Evolutionary conservation across 345 rosid genomes (phyloP).

Genomic region (Eucalyptus virginea): DNA sequence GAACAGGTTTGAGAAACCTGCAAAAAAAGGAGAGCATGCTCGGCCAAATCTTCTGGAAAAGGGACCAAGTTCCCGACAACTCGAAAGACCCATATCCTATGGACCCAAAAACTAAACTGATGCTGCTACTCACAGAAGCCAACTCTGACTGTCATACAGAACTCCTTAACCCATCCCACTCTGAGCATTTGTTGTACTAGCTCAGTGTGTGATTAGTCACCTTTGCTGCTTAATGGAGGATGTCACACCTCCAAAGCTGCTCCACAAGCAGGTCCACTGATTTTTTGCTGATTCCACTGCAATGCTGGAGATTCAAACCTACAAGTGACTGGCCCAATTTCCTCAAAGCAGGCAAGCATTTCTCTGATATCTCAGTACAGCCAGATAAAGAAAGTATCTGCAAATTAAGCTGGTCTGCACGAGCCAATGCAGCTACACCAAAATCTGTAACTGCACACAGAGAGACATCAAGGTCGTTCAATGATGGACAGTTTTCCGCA

Average conservation of each 20-base stretch:
- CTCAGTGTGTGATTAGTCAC: not conserved
- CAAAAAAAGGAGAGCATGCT: conserved; percentile 26
- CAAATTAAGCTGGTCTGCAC: conserved; percentile 38
- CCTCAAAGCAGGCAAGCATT: conserved; percentile 38
- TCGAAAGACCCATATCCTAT: conserved; percentile 37
- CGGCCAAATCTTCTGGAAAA: conserved; percentile 52
- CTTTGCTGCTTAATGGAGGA: conserved; percentile 45
- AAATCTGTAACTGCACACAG: conserved; percentile 54
- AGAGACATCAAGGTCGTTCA: conserved; percentile 72
- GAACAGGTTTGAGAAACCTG: conserved; percentile 45
- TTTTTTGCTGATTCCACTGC: conserved; percentile 51
- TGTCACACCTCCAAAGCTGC: conserved; percentile 73
- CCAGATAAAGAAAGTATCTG: conserved; percentile 72
- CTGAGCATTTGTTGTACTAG: not conserved
- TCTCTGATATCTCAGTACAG: conserved; percentile 57
- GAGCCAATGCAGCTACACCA: conserved; percentile 50
- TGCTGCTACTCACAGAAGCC: not conserved
- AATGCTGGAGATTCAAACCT: conserved; percentile 75
- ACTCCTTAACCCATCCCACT: not conserved
- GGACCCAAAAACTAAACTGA: conserved; percentile 62
- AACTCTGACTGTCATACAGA: not conserved
- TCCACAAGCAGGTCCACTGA: conserved; percentile 48
- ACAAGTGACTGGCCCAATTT: conserved; percentile 51
- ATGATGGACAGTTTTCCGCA: conserved; percentile 58
- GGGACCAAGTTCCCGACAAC: conserved; percentile 7